Base-by-base conservation (phyloP, 805 yeast genomes). In the Cyberlindnera misumaiensis region DNA sequence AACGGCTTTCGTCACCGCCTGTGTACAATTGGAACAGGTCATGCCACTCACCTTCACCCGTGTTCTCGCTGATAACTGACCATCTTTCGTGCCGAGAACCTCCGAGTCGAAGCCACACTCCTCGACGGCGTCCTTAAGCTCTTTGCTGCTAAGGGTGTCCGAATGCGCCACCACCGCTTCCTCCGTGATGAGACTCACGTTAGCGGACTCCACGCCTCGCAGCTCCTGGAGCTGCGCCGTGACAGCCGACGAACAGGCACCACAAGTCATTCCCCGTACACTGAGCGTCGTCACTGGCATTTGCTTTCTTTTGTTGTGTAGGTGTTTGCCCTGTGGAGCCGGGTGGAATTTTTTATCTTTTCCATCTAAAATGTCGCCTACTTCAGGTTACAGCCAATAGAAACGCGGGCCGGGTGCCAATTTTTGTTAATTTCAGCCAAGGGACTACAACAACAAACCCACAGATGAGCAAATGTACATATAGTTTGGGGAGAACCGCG, bases 11-110 rank as follows among this genome's bases (percentile, higher is more conserved):
- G 80, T 73, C 25, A 90, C 76, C 1, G 89, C 63, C 4, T 77
- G 66, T 1, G 83, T 72, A 56, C 97, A 90, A 1, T 95, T 73
- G 2, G 93, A 80, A 55, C 97, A 90, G 2, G 97, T 89, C 97
- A 89, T 90, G 3, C 97, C 97, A 35, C 45, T 43, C 24, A 55
- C 47, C 5, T 50, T 39, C 5, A 55, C 38, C 14, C 47, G 39
- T 3, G 59, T 52, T 4, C 30, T 33, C 36, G n/a, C n/a, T n/a
- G n/a, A 20, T 20, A 20, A 20, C 8, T 5, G 24, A 20, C 24
- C 24, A 20, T 20, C 24, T 5, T 8, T 20, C 8, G 24, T 6
- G 24, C 32, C 35, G 15, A 32, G 28, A 10, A 22, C 24, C 20
- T 34, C 38, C 5, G 76, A 76, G 30, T 76, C 87, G 54, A 82